Evolutionary conservation across 2,329 filamentous ascomycete genomes (phyloP).

Genomic region (Epichloe festucae): DNA sequence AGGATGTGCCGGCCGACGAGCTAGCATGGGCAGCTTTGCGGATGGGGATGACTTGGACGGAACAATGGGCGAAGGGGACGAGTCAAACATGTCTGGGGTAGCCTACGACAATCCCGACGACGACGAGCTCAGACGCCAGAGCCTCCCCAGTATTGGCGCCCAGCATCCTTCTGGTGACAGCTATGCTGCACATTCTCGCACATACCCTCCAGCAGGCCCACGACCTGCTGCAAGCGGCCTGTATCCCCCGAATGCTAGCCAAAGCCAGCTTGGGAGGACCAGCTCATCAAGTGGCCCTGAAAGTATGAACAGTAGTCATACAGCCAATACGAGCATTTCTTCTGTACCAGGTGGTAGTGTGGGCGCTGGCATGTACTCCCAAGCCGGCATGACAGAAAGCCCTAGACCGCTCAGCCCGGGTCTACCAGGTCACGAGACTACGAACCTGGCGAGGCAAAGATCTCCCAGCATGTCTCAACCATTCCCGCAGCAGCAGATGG

Average conservation of each 20-base stretch:
- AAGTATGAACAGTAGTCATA: constrained; percentile 29
- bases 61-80: constrained; percentile 36
- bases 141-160: constrained; percentile 62
- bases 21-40: constrained; percentile 72
- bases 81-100: constrained; percentile 43
- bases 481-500: constrained; percentile 47
- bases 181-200: constrained; percentile 54
- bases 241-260: constrained; percentile 51
- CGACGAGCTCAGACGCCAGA: constrained; percentile 50
- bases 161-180: constrained; percentile 49
- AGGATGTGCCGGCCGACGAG: constrained; percentile 81
- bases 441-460: constrained; percentile 39
- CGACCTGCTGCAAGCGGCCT: constrained; percentile 39
- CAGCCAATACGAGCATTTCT: constrained; percentile 36
- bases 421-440: constrained; percentile 37
- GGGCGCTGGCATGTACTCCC: constrained; percentile 51
- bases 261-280: constrained; percentile 36
- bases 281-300: constrained; percentile 38
- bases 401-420: constrained; percentile 72
- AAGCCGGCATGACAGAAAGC: constrained; percentile 69
- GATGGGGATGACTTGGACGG: constrained; percentile 60
- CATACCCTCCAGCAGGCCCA: constrained; percentile 60
- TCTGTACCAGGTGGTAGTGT: constrained; percentile 33
- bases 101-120: constrained; percentile 47
- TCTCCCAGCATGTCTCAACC: constrained; percentile 55